Evolutionary conservation across 2,329 filamentous ascomycete genomes (phyloP).

Genomic region (Fusarium veterinarium): DNA sequence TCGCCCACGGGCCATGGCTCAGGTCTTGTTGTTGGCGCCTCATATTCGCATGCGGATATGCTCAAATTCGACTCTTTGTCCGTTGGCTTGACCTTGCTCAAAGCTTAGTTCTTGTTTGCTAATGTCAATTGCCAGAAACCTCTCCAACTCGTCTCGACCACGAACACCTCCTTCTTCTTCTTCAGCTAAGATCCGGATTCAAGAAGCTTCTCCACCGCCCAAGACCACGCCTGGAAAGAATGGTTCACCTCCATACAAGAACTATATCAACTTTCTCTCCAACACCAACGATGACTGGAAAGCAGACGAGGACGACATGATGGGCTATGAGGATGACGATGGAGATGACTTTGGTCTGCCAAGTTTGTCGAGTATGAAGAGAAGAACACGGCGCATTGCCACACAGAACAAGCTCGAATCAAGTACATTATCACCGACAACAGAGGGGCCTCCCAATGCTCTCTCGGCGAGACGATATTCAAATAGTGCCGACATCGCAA

Average conservation of each 20-base stretch:
- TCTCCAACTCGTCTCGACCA: slow-evolving; percentile 73
- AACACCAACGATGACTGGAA: slow-evolving; percentile 87
- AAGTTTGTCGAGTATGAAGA: slow-evolving; percentile 90
- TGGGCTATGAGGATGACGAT: slow-evolving; percentile 85
- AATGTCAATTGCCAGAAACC: slow-evolving; percentile 58
- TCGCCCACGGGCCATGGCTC: slow-evolving; percentile 64
- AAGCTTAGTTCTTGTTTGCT: background rate
- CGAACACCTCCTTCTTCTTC: slow-evolving; percentile 78
- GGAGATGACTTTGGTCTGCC: slow-evolving; percentile 96
- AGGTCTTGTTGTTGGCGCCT: slow-evolving; percentile 86
- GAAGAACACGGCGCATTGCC: slow-evolving; percentile 70
- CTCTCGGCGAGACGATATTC: slow-evolving; percentile 70
- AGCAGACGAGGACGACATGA: slow-evolving; percentile 79
- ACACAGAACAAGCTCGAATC: slow-evolving; percentile 52
- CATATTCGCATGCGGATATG: slow-evolving; percentile 96
- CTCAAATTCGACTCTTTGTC: slow-evolving; percentile 88
- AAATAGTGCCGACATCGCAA: slow-evolving; percentile 93
- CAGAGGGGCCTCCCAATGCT: slow-evolving; percentile 53
- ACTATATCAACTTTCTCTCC: slow-evolving; percentile 84
- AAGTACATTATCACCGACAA: slow-evolving; percentile 50
- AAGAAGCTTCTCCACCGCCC: slow-evolving; percentile 67
- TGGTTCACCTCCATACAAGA: slow-evolving; percentile 73
- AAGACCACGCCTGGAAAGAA: slow-evolving; percentile 63
- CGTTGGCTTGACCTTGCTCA: slow-evolving; percentile 42
- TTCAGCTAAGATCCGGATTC: slow-evolving; percentile 60